Conservation (phyloP, 2,329 filamentous ascomycete species). For the Tolypocladium amazonense region DNA sequence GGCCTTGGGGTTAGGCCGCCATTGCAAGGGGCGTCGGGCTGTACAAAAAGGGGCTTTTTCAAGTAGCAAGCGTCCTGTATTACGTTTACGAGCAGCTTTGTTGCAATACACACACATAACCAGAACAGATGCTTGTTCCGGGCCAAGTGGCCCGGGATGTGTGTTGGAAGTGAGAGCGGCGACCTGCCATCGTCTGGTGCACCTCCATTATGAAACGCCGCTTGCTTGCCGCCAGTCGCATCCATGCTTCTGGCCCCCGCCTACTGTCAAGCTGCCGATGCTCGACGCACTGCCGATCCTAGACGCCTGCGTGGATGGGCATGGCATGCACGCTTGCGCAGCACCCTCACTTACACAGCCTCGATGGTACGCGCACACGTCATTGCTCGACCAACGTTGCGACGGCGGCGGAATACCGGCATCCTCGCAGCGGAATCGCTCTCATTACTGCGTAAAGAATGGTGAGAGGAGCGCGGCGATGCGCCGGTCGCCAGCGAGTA, state of each 20-base stretch:
- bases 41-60: not conserved
- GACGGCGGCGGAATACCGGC: not conserved
- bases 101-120: not conserved
- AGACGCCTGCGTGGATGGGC: not conserved
- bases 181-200: not conserved
- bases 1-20: not conserved
- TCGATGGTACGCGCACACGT: not conserved
- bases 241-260: not conserved
- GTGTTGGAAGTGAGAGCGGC: not conserved
- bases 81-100: not conserved
- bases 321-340: not conserved
- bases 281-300: not conserved
- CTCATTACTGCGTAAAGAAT: not conserved
- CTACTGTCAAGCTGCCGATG: not conserved
- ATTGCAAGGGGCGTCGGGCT: not conserved
- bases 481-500: not conserved
- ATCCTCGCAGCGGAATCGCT: no score
- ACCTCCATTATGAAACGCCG: not conserved
- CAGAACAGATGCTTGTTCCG: not conserved
- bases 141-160: not conserved
- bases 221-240: not conserved
- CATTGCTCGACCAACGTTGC: not conserved
- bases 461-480: not conserved
- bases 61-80: not conserved
- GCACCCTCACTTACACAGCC: not conserved